Base-by-base conservation (phyloP, 2,329 filamentous ascomycete species). In the Lomentospora prolificans region DNA sequence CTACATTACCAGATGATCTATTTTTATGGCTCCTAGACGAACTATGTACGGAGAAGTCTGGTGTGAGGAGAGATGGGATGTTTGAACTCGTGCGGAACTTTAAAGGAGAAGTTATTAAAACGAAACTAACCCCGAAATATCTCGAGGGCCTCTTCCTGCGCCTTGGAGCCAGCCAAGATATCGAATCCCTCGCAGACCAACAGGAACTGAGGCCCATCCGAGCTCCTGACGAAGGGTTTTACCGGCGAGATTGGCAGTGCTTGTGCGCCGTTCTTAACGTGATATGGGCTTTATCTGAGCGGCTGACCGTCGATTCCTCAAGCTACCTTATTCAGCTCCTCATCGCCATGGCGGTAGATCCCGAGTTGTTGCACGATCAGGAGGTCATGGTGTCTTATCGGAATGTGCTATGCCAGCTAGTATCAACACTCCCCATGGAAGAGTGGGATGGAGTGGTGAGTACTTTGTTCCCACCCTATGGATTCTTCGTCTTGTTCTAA, bases 1-100 rank as follows among this genome's bases (percentile, higher is more conserved):
- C 30, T 53, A 25, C 36, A 27, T 53, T 90, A 10, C 81, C 86
- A 0, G 80, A 88, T 58, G 77, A 85, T 55, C 64, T 90, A 1
- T 75, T 89, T 52, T 62, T 77, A 14, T 91, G 87, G 87, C 71
- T 89, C 3, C 64, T 87, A 4, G 70, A 79, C 52, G 77, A 84
- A 69, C 70, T 84, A 22, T 80, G 77, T 55, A 65, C 72, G 2
- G 82, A 87, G 61, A 33, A 33, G 12, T 55, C 41, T 5, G 39
- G 19, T 17, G 7, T 48, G 8, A n/a, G 41, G 27, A 44, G 53
- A 24, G 53, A 36, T 12, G 27, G 33, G 10, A 68, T 71, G 41
- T 77, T 78, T 30, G 70, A 75, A 44, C 73, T 80, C 48, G 65
- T 89, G 44, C 76, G 82, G 52, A 67, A 75, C 55, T 79, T 84